Conservation (phyloP, 106 monocot genomes). For the Narthecium ossifragum region DNA sequence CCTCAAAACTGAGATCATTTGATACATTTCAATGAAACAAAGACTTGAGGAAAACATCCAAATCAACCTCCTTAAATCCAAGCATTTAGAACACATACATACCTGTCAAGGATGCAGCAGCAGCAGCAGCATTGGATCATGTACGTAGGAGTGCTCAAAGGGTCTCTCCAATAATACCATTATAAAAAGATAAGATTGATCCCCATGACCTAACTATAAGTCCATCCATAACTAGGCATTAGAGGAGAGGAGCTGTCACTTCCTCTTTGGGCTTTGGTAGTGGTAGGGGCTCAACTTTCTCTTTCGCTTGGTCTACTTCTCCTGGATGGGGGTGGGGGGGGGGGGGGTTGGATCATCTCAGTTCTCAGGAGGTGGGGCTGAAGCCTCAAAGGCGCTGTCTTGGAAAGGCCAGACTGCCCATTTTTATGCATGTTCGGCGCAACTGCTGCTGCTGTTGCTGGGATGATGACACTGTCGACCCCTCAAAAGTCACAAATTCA, state of each 20-base stretch:
- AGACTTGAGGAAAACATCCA: no score
- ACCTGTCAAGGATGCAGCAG: background rate
- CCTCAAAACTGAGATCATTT: no score
- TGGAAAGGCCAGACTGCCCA: background rate
- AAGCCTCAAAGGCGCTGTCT: background rate
- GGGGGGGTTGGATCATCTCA: background rate
- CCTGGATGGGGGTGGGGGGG: background rate
- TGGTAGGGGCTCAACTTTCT: background rate
- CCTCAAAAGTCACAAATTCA: no score
- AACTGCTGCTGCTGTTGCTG: no score
- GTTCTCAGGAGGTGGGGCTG: background rate
- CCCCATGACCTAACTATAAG: no score
- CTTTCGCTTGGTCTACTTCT: background rate
- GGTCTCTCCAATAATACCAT: background rate
- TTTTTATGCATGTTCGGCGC: conserved; percentile 1
- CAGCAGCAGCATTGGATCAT: background rate
- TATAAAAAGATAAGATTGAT: background rate
- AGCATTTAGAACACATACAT: background rate
- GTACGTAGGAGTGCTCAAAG: background rate
- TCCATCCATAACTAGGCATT: no score
- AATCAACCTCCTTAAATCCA: no score
- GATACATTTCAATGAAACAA: no score
- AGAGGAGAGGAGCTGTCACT: background rate
- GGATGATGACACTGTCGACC: no score
- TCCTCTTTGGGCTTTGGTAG: background rate